phyloP scores from a whole-genome alignment of 2,329 filamentous ascomycete species.

The Fusarium sp. region DNA sequence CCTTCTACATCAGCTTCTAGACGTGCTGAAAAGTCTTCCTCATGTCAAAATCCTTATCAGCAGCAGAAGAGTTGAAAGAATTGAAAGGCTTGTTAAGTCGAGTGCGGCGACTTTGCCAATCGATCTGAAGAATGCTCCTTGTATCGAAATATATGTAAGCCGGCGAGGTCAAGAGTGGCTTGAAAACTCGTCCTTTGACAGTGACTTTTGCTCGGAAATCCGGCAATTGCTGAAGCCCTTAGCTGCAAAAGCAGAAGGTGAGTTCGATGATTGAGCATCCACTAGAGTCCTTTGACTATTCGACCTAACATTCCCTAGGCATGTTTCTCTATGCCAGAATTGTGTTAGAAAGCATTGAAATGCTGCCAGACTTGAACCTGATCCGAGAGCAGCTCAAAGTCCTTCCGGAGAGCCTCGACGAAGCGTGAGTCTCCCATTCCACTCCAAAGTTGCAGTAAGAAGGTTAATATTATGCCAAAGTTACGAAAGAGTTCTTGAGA shows the following conservation, averaged over 20 bases:
- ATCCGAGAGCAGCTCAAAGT: background rate
- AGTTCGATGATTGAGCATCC: background rate
- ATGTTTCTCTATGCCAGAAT: background rate
- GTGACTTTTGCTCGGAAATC: background rate
- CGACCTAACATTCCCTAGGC: background rate
- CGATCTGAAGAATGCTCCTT: background rate
- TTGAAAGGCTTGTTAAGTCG: background rate
- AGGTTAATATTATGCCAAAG: background rate
- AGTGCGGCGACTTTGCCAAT: background rate
- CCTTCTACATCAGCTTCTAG: background rate
- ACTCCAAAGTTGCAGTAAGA: fast-evolving
- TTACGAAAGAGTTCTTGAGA: background rate
- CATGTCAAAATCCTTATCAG: background rate
- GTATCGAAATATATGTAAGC: background rate
- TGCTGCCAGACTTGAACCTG: background rate
- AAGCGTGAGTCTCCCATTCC: background rate
- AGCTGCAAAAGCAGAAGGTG: background rate
- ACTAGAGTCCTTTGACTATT: too few relatives aligned
- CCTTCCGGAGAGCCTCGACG: background rate
- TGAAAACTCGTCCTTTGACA: background rate
- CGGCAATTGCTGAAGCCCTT: background rate
- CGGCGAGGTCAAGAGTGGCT: background rate
- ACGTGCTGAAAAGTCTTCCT: fast-evolving
- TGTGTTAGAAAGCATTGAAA: fast-evolving
- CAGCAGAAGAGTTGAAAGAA: background rate